Evolutionary conservation across 805 yeast genomes (phyloP).

Genomic region (Starmerella floris): DNA sequence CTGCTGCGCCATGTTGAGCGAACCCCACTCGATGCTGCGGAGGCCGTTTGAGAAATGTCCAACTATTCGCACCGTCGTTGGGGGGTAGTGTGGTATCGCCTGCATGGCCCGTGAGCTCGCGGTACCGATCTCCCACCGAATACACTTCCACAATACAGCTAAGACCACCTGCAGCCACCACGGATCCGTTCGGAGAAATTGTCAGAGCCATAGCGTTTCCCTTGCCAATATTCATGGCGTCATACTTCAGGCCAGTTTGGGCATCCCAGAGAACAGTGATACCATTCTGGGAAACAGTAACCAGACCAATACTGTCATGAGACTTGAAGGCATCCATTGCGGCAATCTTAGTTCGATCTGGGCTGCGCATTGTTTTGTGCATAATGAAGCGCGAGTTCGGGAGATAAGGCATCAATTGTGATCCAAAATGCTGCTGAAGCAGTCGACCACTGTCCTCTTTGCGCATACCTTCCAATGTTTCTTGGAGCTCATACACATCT

Average conservation of each 20-base stretch:
- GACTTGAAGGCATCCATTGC: slow-evolving; percentile 1
- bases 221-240: slow-evolving; percentile 13
- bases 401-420: background rate
- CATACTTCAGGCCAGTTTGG: slow-evolving; percentile 13
- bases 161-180: slow-evolving; percentile 19
- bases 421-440: background rate
- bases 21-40: slow-evolving; percentile 8
- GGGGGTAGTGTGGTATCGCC: background rate
- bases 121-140: slow-evolving; percentile 12
- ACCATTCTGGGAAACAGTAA: slow-evolving; percentile 15
- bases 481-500: slow-evolving; percentile 4
- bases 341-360: background rate
- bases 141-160: slow-evolving; percentile 19
- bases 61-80: background rate
- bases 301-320: slow-evolving; percentile 1
- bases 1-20: slow-evolving; percentile 14
- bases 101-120: background rate
- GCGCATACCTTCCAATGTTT: background rate
- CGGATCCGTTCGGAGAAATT: slow-evolving; percentile 10
- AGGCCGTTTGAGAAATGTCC: background rate
- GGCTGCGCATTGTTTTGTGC: background rate
- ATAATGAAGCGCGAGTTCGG: background rate
- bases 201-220: slow-evolving; percentile 13
- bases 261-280: slow-evolving; percentile 16
- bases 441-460: background rate